Base-by-base conservation (phyloP, 768 basidiomycete genomes). In the Serendipita indica region DNA sequence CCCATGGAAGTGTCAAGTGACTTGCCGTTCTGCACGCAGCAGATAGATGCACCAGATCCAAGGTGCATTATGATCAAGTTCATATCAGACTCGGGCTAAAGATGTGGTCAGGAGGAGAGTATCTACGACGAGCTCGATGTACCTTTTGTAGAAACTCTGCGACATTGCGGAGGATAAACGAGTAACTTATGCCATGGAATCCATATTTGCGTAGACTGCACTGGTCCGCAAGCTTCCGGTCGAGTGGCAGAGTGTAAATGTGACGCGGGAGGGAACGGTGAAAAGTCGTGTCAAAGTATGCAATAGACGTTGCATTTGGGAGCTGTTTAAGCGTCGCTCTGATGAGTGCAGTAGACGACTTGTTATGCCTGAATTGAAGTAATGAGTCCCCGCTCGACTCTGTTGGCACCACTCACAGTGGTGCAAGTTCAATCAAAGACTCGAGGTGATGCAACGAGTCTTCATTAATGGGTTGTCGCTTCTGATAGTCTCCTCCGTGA, bases 1-100 rank as follows among this genome's bases (percentile, higher is more conserved):
- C 90, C 91, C 92, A 96, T 96, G 34, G 80, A 83, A 1, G 89
- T 93, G 69, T 94, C 89, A 62, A 84, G 74, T 20, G 86, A 88
- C 60, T 77, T 71, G 20, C 92, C 92, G 35, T 74, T 66, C 52
- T 75, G 74, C 67, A 94, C 83, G 16, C 81, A 81, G 68, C 89
- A 91, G 13, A 77, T 80, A 13, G 84, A 89, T 0, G 90, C 91
- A 13, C 92, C 92, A n/a, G 87, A 88, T 3, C 91, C 91, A 58
- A 94, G 79, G 68, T 94, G 92, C 30, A 89, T 74, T 14, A 89
- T 75, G 60, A 94, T 89, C 56, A 93, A 75, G 67, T 84, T 89
- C 45, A 84, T 71, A 7, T 79, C 64, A 12, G 73, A 64, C 18
- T 72, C 65, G 1, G 75, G 71, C 73, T 79, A 60, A 1, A 28